Evolutionary conservation across 2,329 filamentous ascomycete genomes (phyloP).

Genomic region (Coniochaeta ligniaria): DNA sequence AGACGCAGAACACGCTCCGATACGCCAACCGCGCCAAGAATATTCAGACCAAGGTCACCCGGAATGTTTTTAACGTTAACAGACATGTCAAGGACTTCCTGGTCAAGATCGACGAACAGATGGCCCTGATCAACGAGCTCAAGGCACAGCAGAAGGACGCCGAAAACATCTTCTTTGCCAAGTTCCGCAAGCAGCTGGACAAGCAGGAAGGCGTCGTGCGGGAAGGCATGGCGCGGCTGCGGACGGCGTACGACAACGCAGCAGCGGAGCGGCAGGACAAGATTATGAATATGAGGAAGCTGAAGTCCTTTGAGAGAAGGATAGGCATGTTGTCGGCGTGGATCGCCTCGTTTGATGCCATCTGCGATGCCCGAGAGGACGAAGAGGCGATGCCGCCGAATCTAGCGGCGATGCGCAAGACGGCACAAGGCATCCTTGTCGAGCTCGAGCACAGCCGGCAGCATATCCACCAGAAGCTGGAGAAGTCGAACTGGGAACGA

Average conservation of each 20-base stretch:
- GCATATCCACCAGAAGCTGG: constrained; percentile 78
- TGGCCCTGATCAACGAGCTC: constrained; percentile 92
- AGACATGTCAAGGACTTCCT: constrained; percentile 98
- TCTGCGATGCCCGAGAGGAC: constrained; percentile 65
- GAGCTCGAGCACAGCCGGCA: constrained; percentile 88
- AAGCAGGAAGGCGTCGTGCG: constrained; percentile 70
- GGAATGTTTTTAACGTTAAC: constrained; percentile 98
- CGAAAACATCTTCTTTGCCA: constrained; percentile 73
- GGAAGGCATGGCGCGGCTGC: constrained; percentile 75
- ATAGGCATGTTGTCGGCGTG: constrained; percentile 83
- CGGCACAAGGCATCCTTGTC: constrained; percentile 77
- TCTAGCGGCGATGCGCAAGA: constrained; percentile 72
- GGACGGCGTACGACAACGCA: constrained; percentile 77
- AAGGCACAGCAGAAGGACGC: constrained; percentile 88
- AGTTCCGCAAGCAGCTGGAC: constrained; percentile 85
- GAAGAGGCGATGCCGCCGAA: constrained; percentile 62
- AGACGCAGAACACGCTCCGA: constrained; percentile 94
- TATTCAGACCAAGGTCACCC: constrained; percentile 98
- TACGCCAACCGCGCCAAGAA: constrained; percentile 99
- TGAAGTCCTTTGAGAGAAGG: constrained; percentile 75
- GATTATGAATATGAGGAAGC: constrained; percentile 69
- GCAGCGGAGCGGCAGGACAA: constrained; percentile 71
- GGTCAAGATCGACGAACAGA: constrained; percentile 98
- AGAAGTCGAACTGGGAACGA: constrained; percentile 80
- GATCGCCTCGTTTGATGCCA: constrained; percentile 83